Conservation (phyloP, 2,329 filamentous ascomycete genomes). For the Chrysoporthe austroafricana region DNA sequence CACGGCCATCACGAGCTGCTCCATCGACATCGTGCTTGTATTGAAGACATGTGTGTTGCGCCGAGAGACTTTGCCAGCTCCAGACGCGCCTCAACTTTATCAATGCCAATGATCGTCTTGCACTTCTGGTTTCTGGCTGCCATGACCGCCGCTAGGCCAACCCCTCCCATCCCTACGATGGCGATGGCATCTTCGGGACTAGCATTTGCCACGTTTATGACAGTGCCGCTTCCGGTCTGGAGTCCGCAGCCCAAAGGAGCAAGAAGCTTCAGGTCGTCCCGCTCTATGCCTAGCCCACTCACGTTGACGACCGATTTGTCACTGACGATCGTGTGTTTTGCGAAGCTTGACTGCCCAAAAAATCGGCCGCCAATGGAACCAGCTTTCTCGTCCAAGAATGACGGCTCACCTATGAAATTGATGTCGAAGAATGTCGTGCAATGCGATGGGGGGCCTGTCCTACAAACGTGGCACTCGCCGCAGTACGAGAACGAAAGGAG, state of each 20-base stretch:
- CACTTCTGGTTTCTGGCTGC: slow-evolving; percentile 27
- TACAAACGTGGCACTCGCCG: slow-evolving; percentile 51
- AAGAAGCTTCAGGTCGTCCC: slow-evolving; percentile 34
- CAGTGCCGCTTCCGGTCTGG: slow-evolving; percentile 39
- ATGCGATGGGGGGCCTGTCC: slow-evolving; percentile 48
- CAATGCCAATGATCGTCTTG: slow-evolving; percentile 44
- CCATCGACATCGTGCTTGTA: slow-evolving; percentile 34
- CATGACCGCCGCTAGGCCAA: slow-evolving; percentile 31
- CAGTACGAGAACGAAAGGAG: slow-evolving; percentile 54
- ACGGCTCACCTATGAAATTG: slow-evolving; percentile 56
- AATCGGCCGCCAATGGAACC: slow-evolving; percentile 39
- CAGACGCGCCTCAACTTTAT: slow-evolving; percentile 47
- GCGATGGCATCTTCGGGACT: slow-evolving; percentile 31
- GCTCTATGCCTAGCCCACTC: slow-evolving; percentile 15
- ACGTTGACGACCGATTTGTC: slow-evolving; percentile 38
- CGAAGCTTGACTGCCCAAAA: slow-evolving; percentile 42
- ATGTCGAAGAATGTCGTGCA: slow-evolving; percentile 51
- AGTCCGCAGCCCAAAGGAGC: slow-evolving; percentile 40
- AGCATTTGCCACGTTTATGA: slow-evolving; percentile 37
- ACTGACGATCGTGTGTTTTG: slow-evolving; percentile 37
- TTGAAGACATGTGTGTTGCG: slow-evolving; percentile 45
- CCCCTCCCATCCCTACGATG: slow-evolving; percentile 38
- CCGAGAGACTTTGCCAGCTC: slow-evolving; percentile 43
- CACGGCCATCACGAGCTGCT: slow-evolving; percentile 51
- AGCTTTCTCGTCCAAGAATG: slow-evolving; percentile 45